Evolutionary conservation across 495 filamentous ascomycete genomes (phyloP).

Genomic region (Delitschia confertaspora): DNA sequence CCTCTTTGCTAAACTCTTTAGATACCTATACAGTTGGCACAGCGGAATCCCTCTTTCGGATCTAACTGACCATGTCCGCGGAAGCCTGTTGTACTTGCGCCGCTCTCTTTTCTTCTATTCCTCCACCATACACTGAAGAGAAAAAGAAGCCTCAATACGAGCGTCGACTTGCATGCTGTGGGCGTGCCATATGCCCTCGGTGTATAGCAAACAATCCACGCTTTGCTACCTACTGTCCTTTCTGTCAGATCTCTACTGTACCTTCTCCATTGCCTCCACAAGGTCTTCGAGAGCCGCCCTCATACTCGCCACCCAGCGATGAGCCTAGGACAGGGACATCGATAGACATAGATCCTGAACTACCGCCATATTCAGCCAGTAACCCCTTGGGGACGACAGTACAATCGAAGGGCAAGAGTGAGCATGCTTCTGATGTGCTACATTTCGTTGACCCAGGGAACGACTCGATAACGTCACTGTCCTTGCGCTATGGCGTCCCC

Average conservation of each 20-base stretch:
- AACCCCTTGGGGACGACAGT: constrained; percentile 26
- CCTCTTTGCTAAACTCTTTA: not conserved
- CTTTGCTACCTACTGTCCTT: constrained; percentile 62
- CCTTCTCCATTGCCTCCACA: constrained; percentile 47
- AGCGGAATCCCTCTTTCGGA: not conserved
- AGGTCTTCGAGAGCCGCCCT: constrained; percentile 49
- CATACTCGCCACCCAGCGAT: constrained; percentile 42
- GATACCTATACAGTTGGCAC: not conserved
- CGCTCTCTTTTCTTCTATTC: constrained; percentile 42
- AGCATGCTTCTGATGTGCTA: constrained; percentile 46
- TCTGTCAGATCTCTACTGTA: constrained; percentile 46
- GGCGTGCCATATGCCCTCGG: constrained; percentile 54
- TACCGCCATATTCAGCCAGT: constrained; percentile 33
- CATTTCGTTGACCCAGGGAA: constrained; percentile 57
- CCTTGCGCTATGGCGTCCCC: constrained; percentile 59
- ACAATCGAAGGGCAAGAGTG: constrained; percentile 27
- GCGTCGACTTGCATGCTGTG: constrained; percentile 54
- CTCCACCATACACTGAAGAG: constrained; percentile 39
- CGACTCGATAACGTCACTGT: constrained; percentile 56
- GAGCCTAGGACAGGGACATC: constrained; percentile 32
- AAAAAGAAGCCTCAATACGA: constrained; percentile 49
- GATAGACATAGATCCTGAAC: constrained; percentile 16
- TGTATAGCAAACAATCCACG: constrained; percentile 61
- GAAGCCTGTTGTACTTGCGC: constrained; percentile 62
- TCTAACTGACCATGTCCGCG: constrained; percentile 19